Percentiles rank a stretch among this genome's conserved stretches.
Conservation (phyloP, 352 stramenopile species). For the Phytophthora multivora region DNA sequence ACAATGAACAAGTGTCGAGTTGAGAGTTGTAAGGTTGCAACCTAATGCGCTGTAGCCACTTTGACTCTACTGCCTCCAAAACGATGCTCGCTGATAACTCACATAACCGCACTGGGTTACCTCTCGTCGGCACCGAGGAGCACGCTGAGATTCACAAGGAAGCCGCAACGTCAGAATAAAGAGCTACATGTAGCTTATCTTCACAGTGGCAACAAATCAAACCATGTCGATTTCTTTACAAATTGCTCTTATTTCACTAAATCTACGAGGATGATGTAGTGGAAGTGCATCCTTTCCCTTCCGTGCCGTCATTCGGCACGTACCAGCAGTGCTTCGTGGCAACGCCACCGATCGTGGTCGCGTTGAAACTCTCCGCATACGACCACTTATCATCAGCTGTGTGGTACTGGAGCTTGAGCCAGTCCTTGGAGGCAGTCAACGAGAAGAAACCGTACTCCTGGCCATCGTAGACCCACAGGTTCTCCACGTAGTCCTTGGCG, state of each 20-base stretch:
- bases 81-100: too few species aligned
- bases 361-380: conserved; percentile 50
- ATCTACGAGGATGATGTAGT: conserved; percentile 10
- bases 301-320: conserved; percentile 50
- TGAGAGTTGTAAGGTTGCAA: not conserved
- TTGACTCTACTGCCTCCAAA: too few species aligned
- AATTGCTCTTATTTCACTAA: too few species aligned
- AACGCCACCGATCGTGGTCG: conserved; percentile 47
- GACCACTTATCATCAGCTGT: conserved; percentile 62
- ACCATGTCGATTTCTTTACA: too few species aligned
- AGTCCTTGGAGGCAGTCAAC: conserved; percentile 54
- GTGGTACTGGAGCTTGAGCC: conserved; percentile 70
- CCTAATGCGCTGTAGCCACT: too few species aligned
- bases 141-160: too few species aligned
- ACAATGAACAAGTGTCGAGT: conserved; percentile 15
- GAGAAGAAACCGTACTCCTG: conserved; percentile 73
- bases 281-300: conserved; percentile 34
- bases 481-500: conserved; percentile 51
- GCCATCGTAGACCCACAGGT: conserved; percentile 61
- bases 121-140: too few species aligned
- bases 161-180: too few species aligned
- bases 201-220: too few species aligned
- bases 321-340: conserved; percentile 74
- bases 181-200: too few species aligned
- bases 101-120: too few species aligned